Evolutionary conservation across 768 basidiomycete species (phyloP), one percentile per base, ranked within the genome.

Genomic region (Boletus fagicola): DNA sequence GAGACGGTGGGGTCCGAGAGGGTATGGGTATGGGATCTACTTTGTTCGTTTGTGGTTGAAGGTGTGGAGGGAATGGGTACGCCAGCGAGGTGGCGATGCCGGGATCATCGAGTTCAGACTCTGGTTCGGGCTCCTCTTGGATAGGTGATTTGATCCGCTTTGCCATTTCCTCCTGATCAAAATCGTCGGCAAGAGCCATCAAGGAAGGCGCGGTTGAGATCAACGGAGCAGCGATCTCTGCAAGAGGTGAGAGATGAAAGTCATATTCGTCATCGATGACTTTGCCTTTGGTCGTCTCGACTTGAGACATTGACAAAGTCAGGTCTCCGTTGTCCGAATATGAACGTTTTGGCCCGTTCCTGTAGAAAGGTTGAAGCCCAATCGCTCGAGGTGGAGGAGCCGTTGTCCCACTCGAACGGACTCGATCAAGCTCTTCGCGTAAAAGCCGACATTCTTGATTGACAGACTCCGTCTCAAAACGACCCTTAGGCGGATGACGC

Each of bases 181-280:
- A 62, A 46, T 72, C 71, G 7, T 72, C 72, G 20, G 54, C 56
- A 36, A 72, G 68, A 10, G 71, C 70, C 53, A 58, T 63, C 36
- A 72, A 57, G 31, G 68, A 71, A 45, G 68, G 71, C 1, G 69
- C 61, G 0, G 70, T 64, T 0, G 71, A 72, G 35, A 63, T 42
- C 58, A 73, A 46, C 1, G 72, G 68, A 20, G 53, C 63, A 20
- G 61, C 30, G 20, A 65, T 49, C 54, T 72, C 72, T 51, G 50
- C 20, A 7, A 72, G 72, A 58, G 71, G 71, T 11, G 71, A 72
- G 12, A 72, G 68, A 49, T 67, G 71, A 42, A 74, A 58, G 16
- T 73, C 63, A 40, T 45, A 47, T 8, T 72, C 66, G 10, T 72
- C 72, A 18, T 70, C 61, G 30, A 65, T 43, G 47, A 58, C 51